Evolutionary conservation across 495 filamentous ascomycete species (phyloP).

Genomic region (Hypoxylon rickii): DNA sequence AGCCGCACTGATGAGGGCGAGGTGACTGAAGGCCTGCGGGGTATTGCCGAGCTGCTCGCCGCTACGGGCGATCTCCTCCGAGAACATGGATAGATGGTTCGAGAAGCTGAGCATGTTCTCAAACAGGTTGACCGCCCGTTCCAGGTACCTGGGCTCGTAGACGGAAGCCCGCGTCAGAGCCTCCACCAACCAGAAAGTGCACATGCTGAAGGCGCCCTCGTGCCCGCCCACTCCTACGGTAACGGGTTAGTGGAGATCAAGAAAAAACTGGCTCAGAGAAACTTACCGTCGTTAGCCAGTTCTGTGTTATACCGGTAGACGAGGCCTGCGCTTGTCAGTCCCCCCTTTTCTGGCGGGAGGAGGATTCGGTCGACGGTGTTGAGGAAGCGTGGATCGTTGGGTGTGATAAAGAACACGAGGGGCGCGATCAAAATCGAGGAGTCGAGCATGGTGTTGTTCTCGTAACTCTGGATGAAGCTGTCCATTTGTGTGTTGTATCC

Average conservation of each 20-base stretch:
- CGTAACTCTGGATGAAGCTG: constrained; percentile 73
- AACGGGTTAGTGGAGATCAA: background rate
- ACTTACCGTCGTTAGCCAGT: constrained; percentile 66
- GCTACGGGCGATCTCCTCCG: constrained; percentile 70
- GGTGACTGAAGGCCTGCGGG: constrained; percentile 74
- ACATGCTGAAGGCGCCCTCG: constrained; percentile 79
- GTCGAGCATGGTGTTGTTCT: constrained; percentile 67
- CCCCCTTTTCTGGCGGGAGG: constrained; percentile 69
- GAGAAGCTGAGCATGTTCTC: constrained; percentile 75
- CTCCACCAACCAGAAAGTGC: constrained; percentile 78
- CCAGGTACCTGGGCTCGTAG: constrained; percentile 66
- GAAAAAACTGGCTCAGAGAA: background rate
- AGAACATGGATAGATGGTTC: constrained; percentile 77
- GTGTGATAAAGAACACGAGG: constrained; percentile 74
- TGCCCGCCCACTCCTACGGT: constrained; percentile 68
- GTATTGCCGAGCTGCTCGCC: constrained; percentile 77
- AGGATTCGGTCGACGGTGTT: constrained; percentile 71
- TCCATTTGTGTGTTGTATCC: constrained; percentile 66
- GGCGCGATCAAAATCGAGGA: constrained; percentile 73
- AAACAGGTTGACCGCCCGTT: constrained; percentile 67
- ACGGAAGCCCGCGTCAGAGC: constrained; percentile 70
- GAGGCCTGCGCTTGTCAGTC: constrained; percentile 69
- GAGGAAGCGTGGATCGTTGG: constrained; percentile 72
- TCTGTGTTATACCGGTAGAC: constrained; percentile 73
- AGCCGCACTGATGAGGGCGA: constrained; percentile 71